A percentile compares a stretch with the other conserved stretches of the same genome.
Evolutionary conservation across 352 stramenopile species (phyloP).

Genomic region (Sclerospora graminicola): DNA sequence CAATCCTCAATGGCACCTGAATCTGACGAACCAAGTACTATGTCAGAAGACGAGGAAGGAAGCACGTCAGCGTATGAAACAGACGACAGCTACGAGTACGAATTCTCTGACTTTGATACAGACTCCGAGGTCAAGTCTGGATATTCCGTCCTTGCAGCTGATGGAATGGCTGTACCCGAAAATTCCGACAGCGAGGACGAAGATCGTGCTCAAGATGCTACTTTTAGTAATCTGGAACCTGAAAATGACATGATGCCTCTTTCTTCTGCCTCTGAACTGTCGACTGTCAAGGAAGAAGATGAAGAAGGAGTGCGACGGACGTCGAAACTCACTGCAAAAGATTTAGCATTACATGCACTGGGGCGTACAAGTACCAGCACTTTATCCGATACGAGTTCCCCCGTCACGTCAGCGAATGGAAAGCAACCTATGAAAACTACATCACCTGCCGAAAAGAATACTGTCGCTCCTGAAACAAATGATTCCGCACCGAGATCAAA

Average conservation of each 20-base stretch:
- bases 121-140: conserved; percentile 16
- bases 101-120: conserved; percentile 29
- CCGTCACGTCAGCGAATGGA: conserved; percentile 10
- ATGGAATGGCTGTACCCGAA: conserved; percentile 3
- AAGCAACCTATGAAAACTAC: background rate
- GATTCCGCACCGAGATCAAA: conserved; percentile 5
- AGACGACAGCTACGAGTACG: conserved; percentile 20
- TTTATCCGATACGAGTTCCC: conserved; percentile 16
- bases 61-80: conserved; percentile 15
- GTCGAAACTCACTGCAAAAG: conserved; percentile 17
- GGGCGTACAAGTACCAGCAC: conserved; percentile 16
- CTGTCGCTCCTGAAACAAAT: conserved; percentile 5
- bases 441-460: background rate
- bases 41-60: conserved; percentile 11
- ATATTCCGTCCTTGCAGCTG: conserved; percentile 11
- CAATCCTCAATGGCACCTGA: conserved; percentile 8
- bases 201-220: no score
- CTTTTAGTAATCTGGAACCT: background rate
- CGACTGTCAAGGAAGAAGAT: conserved; percentile 15
- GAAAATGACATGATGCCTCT: background rate
- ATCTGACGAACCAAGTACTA: conserved; percentile 1
- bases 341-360: conserved; percentile 22
- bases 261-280: conserved; percentile 11
- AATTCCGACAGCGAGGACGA: conserved; percentile 7
- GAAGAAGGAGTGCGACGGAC: conserved; percentile 5